These are phyloP conservation scores for Lipomyces yamadae DNA, from an alignment of 805 yeast species.

Conservation along the genomic window DNA sequence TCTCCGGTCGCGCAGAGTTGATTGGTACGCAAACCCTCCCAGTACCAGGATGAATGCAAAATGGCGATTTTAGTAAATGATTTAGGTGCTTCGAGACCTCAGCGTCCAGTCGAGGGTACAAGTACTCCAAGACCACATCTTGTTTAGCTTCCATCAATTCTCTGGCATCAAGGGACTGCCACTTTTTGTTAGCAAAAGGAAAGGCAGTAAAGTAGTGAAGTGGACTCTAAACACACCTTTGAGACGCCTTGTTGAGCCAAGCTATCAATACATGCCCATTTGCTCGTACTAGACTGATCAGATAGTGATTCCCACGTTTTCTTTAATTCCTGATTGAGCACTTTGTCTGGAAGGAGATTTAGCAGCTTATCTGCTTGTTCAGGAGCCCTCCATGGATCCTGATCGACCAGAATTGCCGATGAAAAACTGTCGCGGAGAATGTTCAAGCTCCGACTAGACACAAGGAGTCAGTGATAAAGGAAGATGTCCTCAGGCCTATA, in stretches of 20 bases:
- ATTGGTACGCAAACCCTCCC: constrained; percentile 88
- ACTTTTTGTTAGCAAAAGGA: constrained; percentile 15
- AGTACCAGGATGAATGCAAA: constrained; percentile 95
- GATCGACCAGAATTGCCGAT: constrained; percentile 71
- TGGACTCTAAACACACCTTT: constrained; percentile 11
- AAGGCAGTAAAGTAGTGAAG: constrained; percentile 28
- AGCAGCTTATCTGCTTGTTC: constrained; percentile 62
- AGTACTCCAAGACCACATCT: constrained; percentile 75
- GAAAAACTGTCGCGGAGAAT: constrained; percentile 67
- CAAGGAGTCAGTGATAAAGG: neutral
- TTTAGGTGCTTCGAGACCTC: constrained; percentile 88
- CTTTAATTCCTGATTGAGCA: constrained; percentile 52
- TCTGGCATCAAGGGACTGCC: constrained; percentile 49
- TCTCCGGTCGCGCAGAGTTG: constrained; percentile 46
- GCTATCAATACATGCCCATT: constrained; percentile 74
- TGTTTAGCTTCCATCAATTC: constrained; percentile 71
- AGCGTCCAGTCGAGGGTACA: constrained; percentile 91
- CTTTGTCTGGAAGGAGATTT: constrained; percentile 64
- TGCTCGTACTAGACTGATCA: constrained; percentile 59
- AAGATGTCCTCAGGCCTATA: too few species aligned
- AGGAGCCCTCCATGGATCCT: constrained; percentile 80
- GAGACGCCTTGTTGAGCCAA: constrained; percentile 51
- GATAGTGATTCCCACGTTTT: constrained; percentile 63
- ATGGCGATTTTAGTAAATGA: constrained; percentile 94
- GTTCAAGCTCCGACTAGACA: constrained; percentile 66